Evolutionary conservation across 306 rosid species (phyloP).

Genomic region (Calophaca sinica): DNA sequence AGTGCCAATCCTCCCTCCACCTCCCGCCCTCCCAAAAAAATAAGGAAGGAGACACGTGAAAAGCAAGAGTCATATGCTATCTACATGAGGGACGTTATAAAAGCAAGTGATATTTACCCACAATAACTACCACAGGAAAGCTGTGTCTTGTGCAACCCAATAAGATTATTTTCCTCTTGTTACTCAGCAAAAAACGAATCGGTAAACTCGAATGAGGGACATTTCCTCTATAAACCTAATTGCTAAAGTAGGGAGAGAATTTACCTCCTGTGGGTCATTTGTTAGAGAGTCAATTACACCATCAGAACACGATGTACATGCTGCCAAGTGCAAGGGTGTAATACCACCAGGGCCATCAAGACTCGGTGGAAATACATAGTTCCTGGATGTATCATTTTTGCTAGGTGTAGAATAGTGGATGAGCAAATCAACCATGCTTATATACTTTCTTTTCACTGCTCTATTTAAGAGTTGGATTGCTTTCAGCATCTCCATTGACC

Average conservation of each 20-base stretch:
- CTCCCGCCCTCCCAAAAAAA: too few relatives aligned
- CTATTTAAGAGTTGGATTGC: slow-evolving; percentile 78
- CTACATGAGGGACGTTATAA: too few relatives aligned
- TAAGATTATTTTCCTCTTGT: too few relatives aligned
- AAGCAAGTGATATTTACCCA: not conserved
- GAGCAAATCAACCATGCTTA: slow-evolving; percentile 78
- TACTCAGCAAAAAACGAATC: too few relatives aligned
- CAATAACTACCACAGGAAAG: slow-evolving; percentile 23
- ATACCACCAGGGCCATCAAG: slow-evolving; percentile 77
- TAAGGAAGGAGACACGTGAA: too few relatives aligned
- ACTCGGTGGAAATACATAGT: slow-evolving; percentile 79
- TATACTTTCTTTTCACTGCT: slow-evolving; percentile 80
- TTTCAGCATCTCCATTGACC: slow-evolving; percentile 68
- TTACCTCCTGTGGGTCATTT: slow-evolving; percentile 88
- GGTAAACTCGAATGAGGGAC: not conserved
- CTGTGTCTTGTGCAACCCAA: not conserved
- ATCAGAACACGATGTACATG: slow-evolving; percentile 69
- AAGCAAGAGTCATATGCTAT: too few relatives aligned
- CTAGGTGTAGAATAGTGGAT: slow-evolving; percentile 59
- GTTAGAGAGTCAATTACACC: slow-evolving; percentile 76
- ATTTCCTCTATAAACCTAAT: slow-evolving; percentile 25
- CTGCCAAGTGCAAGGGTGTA: slow-evolving; percentile 95
- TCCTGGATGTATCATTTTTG: slow-evolving; percentile 49
- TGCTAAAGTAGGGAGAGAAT: not conserved
- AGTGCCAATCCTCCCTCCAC: too few relatives aligned